Base-by-base conservation (phyloP, 352 stramenopile genomes). In the Phytophthora pluvialis region DNA sequence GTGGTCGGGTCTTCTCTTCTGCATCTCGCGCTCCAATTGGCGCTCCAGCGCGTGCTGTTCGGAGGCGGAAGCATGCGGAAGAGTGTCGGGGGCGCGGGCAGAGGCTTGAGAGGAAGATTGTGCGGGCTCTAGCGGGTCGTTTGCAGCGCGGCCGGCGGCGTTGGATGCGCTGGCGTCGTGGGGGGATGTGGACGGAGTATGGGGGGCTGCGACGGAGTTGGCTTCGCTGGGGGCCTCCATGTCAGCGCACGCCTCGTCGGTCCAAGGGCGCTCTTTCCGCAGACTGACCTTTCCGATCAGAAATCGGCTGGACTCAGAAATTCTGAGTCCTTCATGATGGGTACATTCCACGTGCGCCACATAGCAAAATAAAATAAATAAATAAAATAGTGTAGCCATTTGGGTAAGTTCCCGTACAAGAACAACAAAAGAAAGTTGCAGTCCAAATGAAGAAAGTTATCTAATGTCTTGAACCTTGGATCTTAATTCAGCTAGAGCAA, bases 21-120 rank as follows among this genome's bases (percentile, higher is more conserved):
- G 38, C 76, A 94, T 89, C 61, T 94, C 86, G 13, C 54, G 55
- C 62, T 81, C 68, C 15, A 94, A 70, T 55, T 94, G 83, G n/a
- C 21, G 25, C 47, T 47, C 13, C 3, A 74, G 33, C 25, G 43
- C 33, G 21, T 5, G 32, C 4, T 38, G 48, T 45, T 66, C 56
- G 28, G 48, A 55, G 31, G 13, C 33, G 32, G 26, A 16, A 35
- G 55, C 1, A 31, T 53, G 15, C 10, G 10, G 3, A 7, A n/a
- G 11, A 44, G 6, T 36, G 8, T 43, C 46, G 29, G 39, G 8
- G 39, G 32, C 5, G 3, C 18, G 21, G 13, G 21, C 10, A 18
- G 46, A 26, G 15, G 26, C 21, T 0, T 46, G 16, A 3, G 54
- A 45, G 8, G 36, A 3, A 7, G 12, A 49, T 60, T 59, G 12